Evolutionary conservation across 371 early-diverging fungal genomes (phyloP), one percentile per base, ranked within the genome.

Genomic region (Lichtheimia ramosa): DNA sequence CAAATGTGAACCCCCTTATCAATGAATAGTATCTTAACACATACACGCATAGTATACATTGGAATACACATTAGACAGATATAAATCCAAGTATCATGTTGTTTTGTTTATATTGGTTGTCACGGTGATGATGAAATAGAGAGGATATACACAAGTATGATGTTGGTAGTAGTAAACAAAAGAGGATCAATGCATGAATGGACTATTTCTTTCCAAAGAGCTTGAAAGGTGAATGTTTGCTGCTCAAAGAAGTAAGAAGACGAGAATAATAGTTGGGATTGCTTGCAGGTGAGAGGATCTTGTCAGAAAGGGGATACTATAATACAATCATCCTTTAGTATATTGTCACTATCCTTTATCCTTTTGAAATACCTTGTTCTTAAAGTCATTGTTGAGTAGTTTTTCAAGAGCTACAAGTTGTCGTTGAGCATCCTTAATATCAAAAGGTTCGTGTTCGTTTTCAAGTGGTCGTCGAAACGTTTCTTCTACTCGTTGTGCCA

Each of bases 211-310:
- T 34, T 34, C 34, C 34, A 34, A 34, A 34, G 16, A 55, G 42
- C 16, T 55, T 55, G 28, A 41, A 39, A 13, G 42, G 55, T 23
- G 80, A 71, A 4, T 74, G 70, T 55, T 79, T 73, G 6, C 23
- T 51, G 23, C 71, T 74, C 28, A 85, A 62, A 39, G 79, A 71
- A 24, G 77, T 70, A 12, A 83, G 63, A 13, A 85, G 74, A 24
- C 77, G 67, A 40, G 82, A 69, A 52, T 85, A 85, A 54, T 85
- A 85, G 43, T 83, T 82, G 43, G 85, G 85, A 58, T 85, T 85
- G 56, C 83, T 77, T 40, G 85, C 85, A 49, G 85, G 85, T 14
- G 73, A 70, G 59, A 85, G 56, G 48, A 83, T 73, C 57, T 73
- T 79, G 51, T 83, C 70, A 7, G 85, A 83, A 12, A 85, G 64